These are phyloP conservation scores for Carallia brachiata DNA, from an alignment of 345 rosid genomes.

Conservation along the genomic window DNA sequence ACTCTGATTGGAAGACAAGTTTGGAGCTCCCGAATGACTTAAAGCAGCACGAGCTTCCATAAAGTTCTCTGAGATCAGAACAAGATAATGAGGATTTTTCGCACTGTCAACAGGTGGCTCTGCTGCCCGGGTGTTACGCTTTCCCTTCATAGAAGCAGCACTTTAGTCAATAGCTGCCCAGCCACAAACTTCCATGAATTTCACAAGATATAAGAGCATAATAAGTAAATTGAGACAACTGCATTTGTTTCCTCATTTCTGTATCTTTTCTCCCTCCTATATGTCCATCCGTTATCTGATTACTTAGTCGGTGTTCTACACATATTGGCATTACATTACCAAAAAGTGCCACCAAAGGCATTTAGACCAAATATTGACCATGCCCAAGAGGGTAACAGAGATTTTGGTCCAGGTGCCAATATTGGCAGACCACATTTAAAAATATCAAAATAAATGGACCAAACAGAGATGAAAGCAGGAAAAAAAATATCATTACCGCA, in stretches of 20 bases:
- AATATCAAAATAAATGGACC: background rate
- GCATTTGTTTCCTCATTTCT: background rate
- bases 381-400: background rate
- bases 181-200: conserved; percentile 12
- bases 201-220: background rate
- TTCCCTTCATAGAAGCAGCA: conserved; percentile 57
- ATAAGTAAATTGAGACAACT: background rate
- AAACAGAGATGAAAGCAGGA: background rate
- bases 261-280: background rate
- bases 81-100: conserved; percentile 76
- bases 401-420: background rate
- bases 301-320: background rate
- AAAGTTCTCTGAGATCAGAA: conserved; percentile 84
- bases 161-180: conserved; percentile 25
- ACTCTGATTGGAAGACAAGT: conserved; percentile 63
- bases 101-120: conserved; percentile 68
- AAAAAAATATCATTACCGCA: conserved; percentile 45
- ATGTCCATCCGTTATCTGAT: background rate
- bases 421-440: background rate
- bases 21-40: conserved; percentile 64
- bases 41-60: conserved; percentile 90
- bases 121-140: conserved; percentile 54
- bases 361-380: conserved; percentile 1
- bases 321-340: background rate
- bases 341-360: background rate